Base-by-base conservation (phyloP, 768 basidiomycete genomes). In the Saitozyma sp. region DNA sequence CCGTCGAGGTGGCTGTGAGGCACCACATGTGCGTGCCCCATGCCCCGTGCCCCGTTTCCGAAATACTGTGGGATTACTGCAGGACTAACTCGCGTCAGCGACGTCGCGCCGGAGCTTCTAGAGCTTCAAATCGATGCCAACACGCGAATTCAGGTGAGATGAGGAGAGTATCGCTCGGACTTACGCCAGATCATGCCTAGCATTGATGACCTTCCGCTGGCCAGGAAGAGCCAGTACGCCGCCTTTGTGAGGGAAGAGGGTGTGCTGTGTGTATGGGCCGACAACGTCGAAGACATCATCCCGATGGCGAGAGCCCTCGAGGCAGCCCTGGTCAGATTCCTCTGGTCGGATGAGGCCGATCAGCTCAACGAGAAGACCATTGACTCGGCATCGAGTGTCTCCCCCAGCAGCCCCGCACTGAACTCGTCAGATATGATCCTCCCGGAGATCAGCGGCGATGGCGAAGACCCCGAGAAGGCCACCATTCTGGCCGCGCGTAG, bases 181-280 rank as follows among this genome's bases (percentile, higher is more conserved):
- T 45, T 29, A 29, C 29, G 5, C 29, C 42, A 56, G 77, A 84
- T 92, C 61, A 73, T 91, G 54, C 88, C 90, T 67, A 86, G 87
- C n/a, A 88, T 91, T 83, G 80, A 86, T 61, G 81, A 84, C 73
- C 85, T 92, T 41, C 86, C 88, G 3, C 83, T 85, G 50, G 78
- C 90, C 6, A 89, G 92, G 73, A 91, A 91, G 80, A 90, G 91
- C 71, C 91, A 92, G 69, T 90, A 88, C 52, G 91, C 87, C n/a
- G 90, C 90, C 0, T 92, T 92, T 75, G 86, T 91, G 71, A 85
- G 90, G 50, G 88, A 91, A 76, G 90, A 92, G 76, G 86, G 89
- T 45, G 88, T 89, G 9, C 83, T 92, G 59, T 84, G 90, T 65
- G 85, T 92, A 67, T 92, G 90, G 90, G 86, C 87, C n/a, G 88